Evolutionary conservation across 169 alveolate species (phyloP), one percentile per base, ranked within the genome.

Genomic region (Eimeria falciformis): DNA sequence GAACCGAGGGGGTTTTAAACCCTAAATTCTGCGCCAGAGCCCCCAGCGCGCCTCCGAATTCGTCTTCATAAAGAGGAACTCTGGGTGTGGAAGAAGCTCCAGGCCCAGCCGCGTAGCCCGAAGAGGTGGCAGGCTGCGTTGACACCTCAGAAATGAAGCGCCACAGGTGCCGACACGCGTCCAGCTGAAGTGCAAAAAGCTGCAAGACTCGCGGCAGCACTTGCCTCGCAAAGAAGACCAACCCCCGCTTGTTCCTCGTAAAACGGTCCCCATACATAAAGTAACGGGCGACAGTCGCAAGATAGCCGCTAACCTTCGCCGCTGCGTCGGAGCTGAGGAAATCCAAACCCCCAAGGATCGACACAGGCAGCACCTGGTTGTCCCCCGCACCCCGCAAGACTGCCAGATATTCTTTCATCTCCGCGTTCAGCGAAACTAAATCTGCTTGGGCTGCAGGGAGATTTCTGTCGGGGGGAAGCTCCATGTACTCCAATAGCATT

Each of bases 151-250:
- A 17, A 3, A 71, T 25, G 29, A 71, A 71, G 25, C 56, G 53
- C 83, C 83, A 71, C 18, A 71, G 9, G 56, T 71, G 56, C 37
- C 83, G 7, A 25, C 83, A 71, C 7, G 83, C 83, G 25, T 71
- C 83, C 9, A 71, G 83, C 83, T 71, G 83, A 7, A 71, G 27
- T 18, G 83, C 83, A 18, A 86, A 33, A 5, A 86, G 29, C 85
- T 86, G 56, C 73, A 86, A 71, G 27, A 86, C 29, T 23, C 71
- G 45, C 29, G 92, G 92, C 33, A 86, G 85, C 83, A 62, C 53
- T 33, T 86, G 75, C 84, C 78, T 45, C 9, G 82, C 85, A 27
- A 86, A 86, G 58, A 86, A 86, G 27, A 69, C 40, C 27, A 86
- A 58, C 3, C 84, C 92, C 62, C 92, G n/a, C 75, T 69, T 86